phyloP scores from a whole-genome alignment of 139 green algal species.

The Tetradesmus lagerheimii region DNA sequence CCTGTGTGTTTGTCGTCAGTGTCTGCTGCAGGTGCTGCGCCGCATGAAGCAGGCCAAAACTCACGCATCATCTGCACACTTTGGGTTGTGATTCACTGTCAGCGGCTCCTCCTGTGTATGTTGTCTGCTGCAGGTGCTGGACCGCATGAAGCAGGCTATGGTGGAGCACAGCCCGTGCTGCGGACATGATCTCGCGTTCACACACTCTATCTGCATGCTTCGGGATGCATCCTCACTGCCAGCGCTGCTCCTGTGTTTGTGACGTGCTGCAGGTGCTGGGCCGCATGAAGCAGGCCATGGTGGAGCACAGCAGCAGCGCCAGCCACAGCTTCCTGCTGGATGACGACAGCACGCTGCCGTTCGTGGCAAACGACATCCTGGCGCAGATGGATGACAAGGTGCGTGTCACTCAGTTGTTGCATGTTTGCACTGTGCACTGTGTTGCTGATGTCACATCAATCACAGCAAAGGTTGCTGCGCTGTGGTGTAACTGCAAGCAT shows the following conservation, averaged over 20 bases:
- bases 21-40: conserved; percentile 73
- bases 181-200: too few relatives aligned
- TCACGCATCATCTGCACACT: too few relatives aligned
- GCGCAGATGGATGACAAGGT: conserved; percentile 73
- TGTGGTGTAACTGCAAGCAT: too few relatives aligned
- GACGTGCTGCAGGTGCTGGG: conserved; percentile 79
- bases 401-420: too few relatives aligned
- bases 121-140: conserved; percentile 81
- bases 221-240: background rate
- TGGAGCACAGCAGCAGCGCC: conserved; percentile 72
- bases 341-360: conserved; percentile 95
- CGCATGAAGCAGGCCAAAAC: conserved; percentile 92
- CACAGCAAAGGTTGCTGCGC: too few relatives aligned
- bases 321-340: conserved; percentile 98
- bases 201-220: too few relatives aligned
- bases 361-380: conserved; percentile 71
- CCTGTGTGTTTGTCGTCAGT: too few relatives aligned
- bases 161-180: conserved; percentile 73
- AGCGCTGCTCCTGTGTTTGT: background rate
- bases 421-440: too few relatives aligned
- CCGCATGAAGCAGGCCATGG: conserved; percentile 94
- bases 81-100: too few relatives aligned
- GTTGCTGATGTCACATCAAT: too few relatives aligned
- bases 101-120: too few relatives aligned
- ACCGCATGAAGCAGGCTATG: conserved; percentile 93